Evolutionary conservation across 768 basidiomycete genomes (phyloP).

Genomic region (Cubamyces sp.): DNA sequence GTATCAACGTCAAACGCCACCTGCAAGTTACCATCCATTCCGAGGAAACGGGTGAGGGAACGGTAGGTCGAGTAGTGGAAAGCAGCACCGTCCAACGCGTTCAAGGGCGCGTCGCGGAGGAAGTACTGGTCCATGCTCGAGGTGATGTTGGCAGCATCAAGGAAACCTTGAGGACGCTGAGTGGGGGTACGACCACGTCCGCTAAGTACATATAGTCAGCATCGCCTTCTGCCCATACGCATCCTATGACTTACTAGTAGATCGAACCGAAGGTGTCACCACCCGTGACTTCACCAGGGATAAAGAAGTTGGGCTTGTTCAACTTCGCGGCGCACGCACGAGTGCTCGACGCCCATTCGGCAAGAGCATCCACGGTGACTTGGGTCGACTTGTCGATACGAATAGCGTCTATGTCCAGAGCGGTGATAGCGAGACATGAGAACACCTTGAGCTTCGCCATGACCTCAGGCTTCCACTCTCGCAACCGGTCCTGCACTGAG

Average conservation of each 20-base stretch:
- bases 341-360: conserved; percentile 74
- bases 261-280: conserved; percentile 88
- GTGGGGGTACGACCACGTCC: conserved; percentile 87
- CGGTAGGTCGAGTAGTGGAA: conserved; percentile 97
- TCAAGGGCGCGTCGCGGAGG: conserved; percentile 63
- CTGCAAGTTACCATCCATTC: conserved; percentile 94
- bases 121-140: conserved; percentile 71
- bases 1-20: conserved; percentile 84
- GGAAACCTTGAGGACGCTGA: conserved; percentile 69
- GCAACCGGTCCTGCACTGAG: conserved; percentile 93
- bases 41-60: conserved; percentile 81
- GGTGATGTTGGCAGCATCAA: conserved; percentile 69
- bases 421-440: conserved; percentile 84
- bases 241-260: conserved; percentile 63
- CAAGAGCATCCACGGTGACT: conserved; percentile 80
- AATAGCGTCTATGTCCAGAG: conserved; percentile 91
- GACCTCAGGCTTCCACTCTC: conserved; percentile 86
- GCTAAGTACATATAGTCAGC: conserved; percentile 40
- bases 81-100: conserved; percentile 76
- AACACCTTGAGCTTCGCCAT: conserved; percentile 79
- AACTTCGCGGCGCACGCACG: conserved; percentile 71
- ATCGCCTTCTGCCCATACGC: background rate
- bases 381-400: conserved; percentile 96
- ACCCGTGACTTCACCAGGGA: conserved; percentile 93
- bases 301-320: conserved; percentile 87